Conservation (phyloP, 805 yeast species). For the Blastobotrys mokoenaii region DNA sequence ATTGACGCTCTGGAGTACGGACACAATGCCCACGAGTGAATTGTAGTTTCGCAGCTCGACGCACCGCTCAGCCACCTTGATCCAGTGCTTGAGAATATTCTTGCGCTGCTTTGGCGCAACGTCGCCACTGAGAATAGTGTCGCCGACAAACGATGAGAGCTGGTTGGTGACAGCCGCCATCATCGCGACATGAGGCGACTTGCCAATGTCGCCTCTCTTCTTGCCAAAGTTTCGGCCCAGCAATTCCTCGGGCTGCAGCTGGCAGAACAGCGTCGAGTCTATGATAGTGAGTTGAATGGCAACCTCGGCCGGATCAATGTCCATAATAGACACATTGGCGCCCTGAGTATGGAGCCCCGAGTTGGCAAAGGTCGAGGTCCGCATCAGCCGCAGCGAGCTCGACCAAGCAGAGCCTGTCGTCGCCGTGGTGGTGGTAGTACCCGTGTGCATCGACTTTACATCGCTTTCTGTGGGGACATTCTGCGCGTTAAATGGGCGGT, state of each 20-base stretch:
- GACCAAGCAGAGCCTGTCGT: conserved; percentile 13
- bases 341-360: not conserved
- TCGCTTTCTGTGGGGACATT: no score
- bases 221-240: conserved; percentile 29
- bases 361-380: conserved; percentile 2
- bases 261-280: conserved; percentile 24
- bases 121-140: conserved; percentile 25
- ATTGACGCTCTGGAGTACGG: conserved; percentile 29
- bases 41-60: conserved; percentile 27
- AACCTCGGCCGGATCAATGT: conserved; percentile 26
- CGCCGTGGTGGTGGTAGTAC: conserved; percentile 1
- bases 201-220: conserved; percentile 23
- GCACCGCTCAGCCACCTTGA: conserved; percentile 28
- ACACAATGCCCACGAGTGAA: conserved; percentile 26
- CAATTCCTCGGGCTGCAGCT: conserved; percentile 25
- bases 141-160: conserved; percentile 30
- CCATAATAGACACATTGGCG: conserved; percentile 16
- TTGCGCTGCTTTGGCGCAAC: conserved; percentile 24
- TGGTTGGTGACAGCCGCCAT: conserved; percentile 27
- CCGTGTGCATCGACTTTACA: no score
- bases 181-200: conserved; percentile 26
- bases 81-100: conserved; percentile 30
- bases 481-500: conserved; percentile 2
- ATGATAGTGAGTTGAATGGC: conserved; percentile 30
- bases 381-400: conserved; percentile 8